Evolutionary conservation across 2,329 filamentous ascomycete genomes (phyloP).

Genomic region (Leptodontidium sp.): DNA sequence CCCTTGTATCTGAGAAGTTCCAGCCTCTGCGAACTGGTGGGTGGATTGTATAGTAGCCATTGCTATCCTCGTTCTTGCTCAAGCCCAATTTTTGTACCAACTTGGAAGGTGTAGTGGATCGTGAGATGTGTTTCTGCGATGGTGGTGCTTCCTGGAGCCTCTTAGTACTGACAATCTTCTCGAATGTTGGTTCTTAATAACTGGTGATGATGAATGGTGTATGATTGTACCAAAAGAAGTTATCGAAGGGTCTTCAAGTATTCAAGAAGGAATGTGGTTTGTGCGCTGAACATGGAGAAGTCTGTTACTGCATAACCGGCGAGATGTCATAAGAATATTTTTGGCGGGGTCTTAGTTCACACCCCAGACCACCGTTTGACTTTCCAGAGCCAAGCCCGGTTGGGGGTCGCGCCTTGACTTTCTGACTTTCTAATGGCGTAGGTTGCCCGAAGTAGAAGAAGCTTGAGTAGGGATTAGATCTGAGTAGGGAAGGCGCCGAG

Average conservation of each 20-base stretch:
- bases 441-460: slow-evolving; percentile 24
- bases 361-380: slow-evolving; percentile 31
- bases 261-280: slow-evolving; percentile 8
- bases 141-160: neutral
- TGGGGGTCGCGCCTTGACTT: slow-evolving; percentile 34
- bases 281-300: slow-evolving; percentile 9
- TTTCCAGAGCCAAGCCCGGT: slow-evolving; percentile 29
- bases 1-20: slow-evolving; percentile 35
- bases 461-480: slow-evolving; percentile 26
- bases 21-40: slow-evolving; percentile 42
- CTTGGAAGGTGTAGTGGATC: neutral
- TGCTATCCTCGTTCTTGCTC: slow-evolving; percentile 10
- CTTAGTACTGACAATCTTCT: neutral
- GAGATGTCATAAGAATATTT: slow-evolving; percentile 24
- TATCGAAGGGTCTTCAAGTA: slow-evolving; percentile 2
- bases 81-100: neutral
- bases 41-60: slow-evolving; percentile 22
- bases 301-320: slow-evolving; percentile 8
- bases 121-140: neutral
- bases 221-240: slow-evolving; percentile 13
- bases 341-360: slow-evolving; percentile 32
- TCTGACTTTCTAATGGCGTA: slow-evolving; percentile 29
- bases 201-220: neutral
- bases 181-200: neutral
- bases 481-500: slow-evolving; percentile 30